Evolutionary conservation across 257 asterid genomes (phyloP), one percentile per base, ranked within the genome.

Genomic region (Gentiana macrophylla): DNA sequence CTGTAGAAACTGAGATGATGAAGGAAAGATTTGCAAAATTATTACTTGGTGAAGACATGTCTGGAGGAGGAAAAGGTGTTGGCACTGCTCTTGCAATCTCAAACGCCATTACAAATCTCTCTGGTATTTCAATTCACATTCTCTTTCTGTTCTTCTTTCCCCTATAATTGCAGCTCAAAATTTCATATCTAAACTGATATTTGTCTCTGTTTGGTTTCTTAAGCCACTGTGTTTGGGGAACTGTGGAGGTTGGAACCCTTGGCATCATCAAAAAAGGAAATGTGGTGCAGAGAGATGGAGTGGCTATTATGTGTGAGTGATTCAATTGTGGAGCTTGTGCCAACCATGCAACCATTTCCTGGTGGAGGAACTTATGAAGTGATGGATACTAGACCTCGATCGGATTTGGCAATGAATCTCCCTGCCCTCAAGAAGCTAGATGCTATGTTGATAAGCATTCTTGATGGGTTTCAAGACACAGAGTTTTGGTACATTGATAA

Each of bases 31-130:
- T 91, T 34, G 87, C 94, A 1, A 87, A 88, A 71, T 56, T 91
- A 63, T 72, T 91, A 62, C 79, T 91, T 2, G 98, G 98, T 56
- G 97, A 91, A 72, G 98, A 91, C 55, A 91, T 91, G 95, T 83
- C 95, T 5, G 98, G 98, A 62, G 96, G 94, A 63, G 95, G 93
- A n/a, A 81, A 79, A 67, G 98, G 97, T 68, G 97, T 83, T 11
- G 75, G 78, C 50, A 79, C 94, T 36, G 96, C 98, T 64, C 78
- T 84, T 12, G 97, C 98, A 65, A 83, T 91, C 72, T 91, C 96
- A 73, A 91, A 91, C 32, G 94, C 96, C 44, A 87, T 87, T 13
- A 81, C 96, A 4, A 84, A 87, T 71, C 97, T 91, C 36, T 82
- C 98, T 50, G 96, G 96, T 90, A 58, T 60, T 71, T 57, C 51